These are phyloP conservation scores for Ilex paraguariensis DNA, from an alignment of 305 asterid species.

Conservation along the genomic window DNA sequence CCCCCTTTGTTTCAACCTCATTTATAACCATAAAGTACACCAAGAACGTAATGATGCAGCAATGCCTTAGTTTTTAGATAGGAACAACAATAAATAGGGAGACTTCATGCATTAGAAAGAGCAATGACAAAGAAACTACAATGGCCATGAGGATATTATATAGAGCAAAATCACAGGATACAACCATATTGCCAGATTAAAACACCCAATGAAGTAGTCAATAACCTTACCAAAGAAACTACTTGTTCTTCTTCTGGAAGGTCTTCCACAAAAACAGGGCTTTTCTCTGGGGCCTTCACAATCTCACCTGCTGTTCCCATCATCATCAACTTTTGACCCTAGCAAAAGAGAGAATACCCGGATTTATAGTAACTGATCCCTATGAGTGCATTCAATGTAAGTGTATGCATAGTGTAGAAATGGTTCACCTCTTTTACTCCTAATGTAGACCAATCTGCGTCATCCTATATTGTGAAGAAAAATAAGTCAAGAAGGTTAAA, in stretches of 20 bases:
- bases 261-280: slow-evolving; percentile 89
- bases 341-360: slow-evolving; percentile 12
- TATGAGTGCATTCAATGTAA: background rate
- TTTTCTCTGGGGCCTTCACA: slow-evolving; percentile 95
- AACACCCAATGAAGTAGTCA: background rate
- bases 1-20: too few species aligned
- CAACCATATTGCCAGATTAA: too few species aligned
- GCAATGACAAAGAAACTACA: too few species aligned
- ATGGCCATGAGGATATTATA: too few species aligned
- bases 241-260: slow-evolving; percentile 94
- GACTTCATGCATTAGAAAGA: too few species aligned
- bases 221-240: slow-evolving; percentile 57
- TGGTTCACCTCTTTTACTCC: slow-evolving; percentile 84
- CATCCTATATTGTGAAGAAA: slow-evolving; percentile 52
- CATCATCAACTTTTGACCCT: slow-evolving; percentile 99
- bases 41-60: too few species aligned
- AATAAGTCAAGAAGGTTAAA: slow-evolving; percentile 12
- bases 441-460: slow-evolving; percentile 90
- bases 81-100: too few species aligned
- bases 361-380: slow-evolving; percentile 12
- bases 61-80: too few species aligned
- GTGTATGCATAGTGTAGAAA: background rate
- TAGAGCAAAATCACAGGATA: too few species aligned
- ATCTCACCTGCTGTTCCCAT: slow-evolving; percentile 99
- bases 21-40: too few species aligned